phyloP scores from a whole-genome alignment of 139 green algal genomes.

The Gonium pectorale region DNA sequence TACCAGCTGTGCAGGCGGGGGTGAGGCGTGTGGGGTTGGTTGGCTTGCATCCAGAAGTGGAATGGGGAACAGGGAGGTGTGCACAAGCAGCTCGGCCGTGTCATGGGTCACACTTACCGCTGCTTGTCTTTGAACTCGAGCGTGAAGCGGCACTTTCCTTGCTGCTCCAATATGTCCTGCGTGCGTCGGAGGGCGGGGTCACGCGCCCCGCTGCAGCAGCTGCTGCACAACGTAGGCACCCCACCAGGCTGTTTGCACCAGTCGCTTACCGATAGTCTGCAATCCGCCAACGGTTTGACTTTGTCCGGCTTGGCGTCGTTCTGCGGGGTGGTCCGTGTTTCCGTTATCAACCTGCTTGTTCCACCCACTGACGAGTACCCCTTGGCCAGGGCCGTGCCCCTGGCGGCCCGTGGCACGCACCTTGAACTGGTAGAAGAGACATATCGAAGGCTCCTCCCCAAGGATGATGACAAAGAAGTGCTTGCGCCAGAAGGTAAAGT shows the following conservation, averaged over 20 bases:
- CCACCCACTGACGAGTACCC: background rate
- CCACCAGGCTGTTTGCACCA: background rate
- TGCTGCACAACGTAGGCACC: background rate
- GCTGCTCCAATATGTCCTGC: slow-evolving; percentile 35
- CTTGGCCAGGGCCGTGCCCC: too few species aligned
- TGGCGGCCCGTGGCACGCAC: background rate
- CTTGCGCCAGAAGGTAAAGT: slow-evolving; percentile 23
- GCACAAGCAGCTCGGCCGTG: too few species aligned
- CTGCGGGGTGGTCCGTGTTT: background rate
- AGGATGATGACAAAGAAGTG: slow-evolving; percentile 23
- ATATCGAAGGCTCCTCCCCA: slow-evolving; percentile 21
- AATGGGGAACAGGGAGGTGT: too few species aligned
- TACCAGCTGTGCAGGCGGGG: slow-evolving; percentile 35
- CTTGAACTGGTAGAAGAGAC: slow-evolving; percentile 27
- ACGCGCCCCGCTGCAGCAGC: background rate
- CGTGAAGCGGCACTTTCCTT: slow-evolving; percentile 29
- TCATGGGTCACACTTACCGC: too few species aligned
- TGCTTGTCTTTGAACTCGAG: slow-evolving; percentile 40
- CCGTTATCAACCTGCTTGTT: background rate
- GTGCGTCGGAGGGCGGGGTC: background rate
- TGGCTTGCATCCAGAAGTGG: too few species aligned
- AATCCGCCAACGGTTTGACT: background rate
- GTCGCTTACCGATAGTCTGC: slow-evolving; percentile 2
- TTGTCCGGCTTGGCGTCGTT: slow-evolving; percentile 13
- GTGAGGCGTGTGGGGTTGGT: too few species aligned